Conservation (phyloP, 1,139 yeast genomes). For the Saccharomyces hybrid region DNA sequence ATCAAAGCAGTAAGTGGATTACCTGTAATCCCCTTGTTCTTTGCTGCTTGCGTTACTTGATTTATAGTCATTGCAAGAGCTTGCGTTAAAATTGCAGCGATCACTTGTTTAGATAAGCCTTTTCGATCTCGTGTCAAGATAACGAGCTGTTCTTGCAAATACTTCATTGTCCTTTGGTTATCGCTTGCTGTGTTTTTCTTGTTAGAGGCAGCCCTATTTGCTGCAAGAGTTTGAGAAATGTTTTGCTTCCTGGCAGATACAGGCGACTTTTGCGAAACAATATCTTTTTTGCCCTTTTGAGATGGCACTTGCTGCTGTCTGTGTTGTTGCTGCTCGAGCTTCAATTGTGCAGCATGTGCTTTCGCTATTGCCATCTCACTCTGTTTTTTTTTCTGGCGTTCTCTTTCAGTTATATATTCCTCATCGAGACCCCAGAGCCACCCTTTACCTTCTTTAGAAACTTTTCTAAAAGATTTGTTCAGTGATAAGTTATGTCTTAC, state of each 20-base stretch:
- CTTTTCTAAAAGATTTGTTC: conserved; percentile 74
- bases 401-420: conserved; percentile 71
- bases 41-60: conserved; percentile 80
- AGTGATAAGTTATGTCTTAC: conserved; percentile 82
- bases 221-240: conserved; percentile 32
- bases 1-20: conserved; percentile 74
- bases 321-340: conserved; percentile 42
- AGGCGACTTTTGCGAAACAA: conserved; percentile 19
- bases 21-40: conserved; percentile 73
- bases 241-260: conserved; percentile 23
- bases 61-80: conserved; percentile 91
- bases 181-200: conserved; percentile 20
- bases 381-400: conserved; percentile 62
- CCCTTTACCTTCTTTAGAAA: conserved; percentile 75
- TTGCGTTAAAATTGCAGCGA: conserved; percentile 77
- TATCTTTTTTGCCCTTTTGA: conserved; percentile 33
- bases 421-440: conserved; percentile 93
- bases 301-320: conserved; percentile 13
- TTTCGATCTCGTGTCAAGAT: conserved; percentile 62
- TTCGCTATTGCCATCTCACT: conserved; percentile 53
- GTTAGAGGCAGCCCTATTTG: conserved; percentile 28
- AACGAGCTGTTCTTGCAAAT: conserved; percentile 64
- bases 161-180: conserved; percentile 37
- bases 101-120: conserved; percentile 61
- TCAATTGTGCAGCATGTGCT: conserved; percentile 49